Percentiles rank a stretch among this genome's conserved stretches.
phyloP scores from a whole-genome alignment of 2,329 filamentous ascomycete species.

The Zasmidium cellare region DNA sequence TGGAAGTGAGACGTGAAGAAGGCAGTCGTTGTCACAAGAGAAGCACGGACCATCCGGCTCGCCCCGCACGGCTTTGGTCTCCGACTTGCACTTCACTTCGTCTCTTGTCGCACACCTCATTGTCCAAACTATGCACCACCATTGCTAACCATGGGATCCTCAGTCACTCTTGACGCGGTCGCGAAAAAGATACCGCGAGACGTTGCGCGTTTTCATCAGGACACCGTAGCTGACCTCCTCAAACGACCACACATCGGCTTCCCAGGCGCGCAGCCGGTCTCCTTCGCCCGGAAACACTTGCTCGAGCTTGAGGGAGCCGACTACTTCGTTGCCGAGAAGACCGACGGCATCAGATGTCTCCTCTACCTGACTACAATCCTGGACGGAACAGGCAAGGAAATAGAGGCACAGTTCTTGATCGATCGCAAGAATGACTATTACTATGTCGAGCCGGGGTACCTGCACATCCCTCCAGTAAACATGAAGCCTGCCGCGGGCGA shows the following conservation, averaged over 20 bases:
- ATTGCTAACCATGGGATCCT: slow-evolving; percentile 13
- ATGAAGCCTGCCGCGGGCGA: slow-evolving; percentile 26
- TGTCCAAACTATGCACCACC: background rate
- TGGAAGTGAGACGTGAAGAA: no score
- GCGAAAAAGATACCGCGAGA: slow-evolving; percentile 19
- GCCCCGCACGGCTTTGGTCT: background rate
- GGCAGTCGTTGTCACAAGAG: background rate
- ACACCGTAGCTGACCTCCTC: slow-evolving; percentile 57
- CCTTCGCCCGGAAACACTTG: slow-evolving; percentile 79
- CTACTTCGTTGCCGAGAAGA: slow-evolving; percentile 98
- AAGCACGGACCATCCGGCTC: background rate
- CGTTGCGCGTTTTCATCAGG: slow-evolving; percentile 28
- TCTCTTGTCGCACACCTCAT: background rate
- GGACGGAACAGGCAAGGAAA: slow-evolving; percentile 29
- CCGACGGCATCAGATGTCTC: slow-evolving; percentile 93
- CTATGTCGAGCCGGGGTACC: slow-evolving; percentile 65
- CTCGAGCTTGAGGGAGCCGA: slow-evolving; percentile 79
- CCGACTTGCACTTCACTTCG: background rate
- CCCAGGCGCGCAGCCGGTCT: slow-evolving; percentile 91
- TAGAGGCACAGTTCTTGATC: slow-evolving; percentile 84
- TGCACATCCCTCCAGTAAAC: slow-evolving; percentile 78
- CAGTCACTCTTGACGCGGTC: slow-evolving; percentile 4
- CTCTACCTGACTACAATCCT: slow-evolving; percentile 74
- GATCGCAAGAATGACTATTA: slow-evolving; percentile 98
- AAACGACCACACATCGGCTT: slow-evolving; percentile 68